Percentiles rank a stretch among this genome's conserved stretches.
These are phyloP conservation scores for Platanthera guangdongensis DNA, from an alignment of 106 monocot species.

Conservation along the genomic window DNA sequence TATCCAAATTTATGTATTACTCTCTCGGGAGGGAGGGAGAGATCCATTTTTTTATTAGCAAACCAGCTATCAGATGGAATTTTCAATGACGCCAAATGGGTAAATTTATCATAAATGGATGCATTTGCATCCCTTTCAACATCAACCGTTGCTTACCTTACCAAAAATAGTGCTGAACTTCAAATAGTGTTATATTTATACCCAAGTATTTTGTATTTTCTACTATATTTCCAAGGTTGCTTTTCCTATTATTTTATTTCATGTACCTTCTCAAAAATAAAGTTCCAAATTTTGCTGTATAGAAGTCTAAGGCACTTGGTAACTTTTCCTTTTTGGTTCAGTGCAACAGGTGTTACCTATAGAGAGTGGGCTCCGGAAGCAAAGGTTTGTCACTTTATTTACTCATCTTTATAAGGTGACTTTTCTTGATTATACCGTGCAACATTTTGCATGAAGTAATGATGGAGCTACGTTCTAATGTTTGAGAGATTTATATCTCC, in stretches of 20 bases:
- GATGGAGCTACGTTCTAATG: not conserved
- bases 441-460: not conserved
- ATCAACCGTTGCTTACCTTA: not conserved
- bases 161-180: not conserved
- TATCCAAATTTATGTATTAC: not conserved
- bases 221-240: not conserved
- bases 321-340: slow-evolving; percentile 24
- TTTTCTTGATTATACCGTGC: not conserved
- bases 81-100: not conserved
- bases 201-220: not conserved
- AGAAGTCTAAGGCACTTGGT: not conserved
- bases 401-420: not conserved
- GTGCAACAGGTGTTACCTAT: slow-evolving; percentile 77
- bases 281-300: not conserved
- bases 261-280: not conserved
- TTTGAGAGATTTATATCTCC: not conserved
- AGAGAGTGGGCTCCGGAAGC: slow-evolving; percentile 99
- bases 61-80: not conserved
- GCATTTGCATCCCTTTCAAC: not conserved
- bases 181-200: not conserved
- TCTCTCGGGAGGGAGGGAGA: not conserved
- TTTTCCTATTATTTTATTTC: not conserved
- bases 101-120: not conserved
- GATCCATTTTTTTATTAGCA: not conserved
- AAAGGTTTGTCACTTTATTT: slow-evolving; percentile 38